Base-by-base conservation (phyloP, 2,329 filamentous ascomycete species). In the Fusarium sulawesiense region DNA sequence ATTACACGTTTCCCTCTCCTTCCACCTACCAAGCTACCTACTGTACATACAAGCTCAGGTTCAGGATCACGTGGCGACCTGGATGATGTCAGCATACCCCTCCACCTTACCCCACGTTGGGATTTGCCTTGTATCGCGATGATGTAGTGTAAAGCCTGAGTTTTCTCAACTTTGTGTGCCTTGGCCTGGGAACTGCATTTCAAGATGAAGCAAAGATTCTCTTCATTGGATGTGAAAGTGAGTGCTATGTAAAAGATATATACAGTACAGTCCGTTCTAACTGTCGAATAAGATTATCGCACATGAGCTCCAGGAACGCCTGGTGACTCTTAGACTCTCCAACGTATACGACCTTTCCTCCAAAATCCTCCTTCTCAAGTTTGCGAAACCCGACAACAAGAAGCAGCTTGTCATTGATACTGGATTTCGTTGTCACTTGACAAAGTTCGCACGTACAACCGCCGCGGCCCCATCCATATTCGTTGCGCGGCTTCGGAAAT, bases 301-400 rank as follows among this genome's bases (percentile, higher is more conserved):
- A 60, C 93, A 97, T 79, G 96, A 99, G 87, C 92, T 99, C 68
- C 91, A 93, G 64, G 84, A 88, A 68, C 88, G 87, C 70, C 87
- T 99, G 56, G 88, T 91, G 62, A 89, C 89, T 63, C 86, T 98
- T 67, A 92, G 96, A 69, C 88, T 98, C 53, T 89, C 93, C 68
- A 99, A 99, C 78, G 91, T 98, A 79, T 98, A 99, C 83, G 96
- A 99, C 80, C 89, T 99, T 64, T 97, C 93, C 68, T 94, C 94
- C 71, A 94, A 95, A 78, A 98, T 98, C 77, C 93, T 98, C 77
- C 90, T 98, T 27, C 88, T 99, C 80, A 98, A 98, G 78, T 96
- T 99, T 78, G 90, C 94, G 58, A 97, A 96, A 79, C 93, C 95
- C 45, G 91, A 95, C 76, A 88, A 91, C 72, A 94, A 94, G 80